Conservation (phyloP, 257 asterid genomes). For the Nicotiana otophora region DNA sequence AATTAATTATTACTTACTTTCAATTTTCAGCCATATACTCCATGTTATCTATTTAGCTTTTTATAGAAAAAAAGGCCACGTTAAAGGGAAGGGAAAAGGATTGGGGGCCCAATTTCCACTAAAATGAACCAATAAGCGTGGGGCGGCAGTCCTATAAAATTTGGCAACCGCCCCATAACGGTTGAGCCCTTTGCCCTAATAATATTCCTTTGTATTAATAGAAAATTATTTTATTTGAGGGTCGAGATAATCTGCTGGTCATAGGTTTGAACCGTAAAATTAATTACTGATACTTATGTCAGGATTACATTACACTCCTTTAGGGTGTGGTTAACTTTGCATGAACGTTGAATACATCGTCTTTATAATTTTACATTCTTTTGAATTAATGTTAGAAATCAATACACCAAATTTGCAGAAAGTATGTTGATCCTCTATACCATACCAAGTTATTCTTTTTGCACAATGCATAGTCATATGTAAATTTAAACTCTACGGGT, state of each 20-base stretch:
- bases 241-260: too few relatives aligned
- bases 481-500: too few relatives aligned
- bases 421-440: neutral
- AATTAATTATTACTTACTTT: neutral
- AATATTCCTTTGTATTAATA: neutral
- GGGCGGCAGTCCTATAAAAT: slow-evolving; percentile 15
- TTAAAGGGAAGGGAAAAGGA: neutral
- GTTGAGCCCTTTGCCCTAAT: neutral
- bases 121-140: slow-evolving; percentile 5
- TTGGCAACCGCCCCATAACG: slow-evolving; percentile 17
- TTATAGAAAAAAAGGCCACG: neutral
- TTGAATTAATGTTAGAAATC: neutral
- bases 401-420: neutral
- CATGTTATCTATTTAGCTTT: neutral
- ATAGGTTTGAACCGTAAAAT: too few relatives aligned
- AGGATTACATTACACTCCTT: too few relatives aligned
- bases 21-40: neutral
- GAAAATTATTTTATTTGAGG: too few relatives aligned
- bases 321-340: too few relatives aligned
- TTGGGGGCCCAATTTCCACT: slow-evolving; percentile 13
- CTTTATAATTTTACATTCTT: neutral
- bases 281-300: too few relatives aligned
- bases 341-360: too few relatives aligned
- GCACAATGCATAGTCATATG: too few relatives aligned
- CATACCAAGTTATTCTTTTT: neutral